Conservation (phyloP, 345 rosid species). For the Rhodomyrtus tomentosa region DNA sequence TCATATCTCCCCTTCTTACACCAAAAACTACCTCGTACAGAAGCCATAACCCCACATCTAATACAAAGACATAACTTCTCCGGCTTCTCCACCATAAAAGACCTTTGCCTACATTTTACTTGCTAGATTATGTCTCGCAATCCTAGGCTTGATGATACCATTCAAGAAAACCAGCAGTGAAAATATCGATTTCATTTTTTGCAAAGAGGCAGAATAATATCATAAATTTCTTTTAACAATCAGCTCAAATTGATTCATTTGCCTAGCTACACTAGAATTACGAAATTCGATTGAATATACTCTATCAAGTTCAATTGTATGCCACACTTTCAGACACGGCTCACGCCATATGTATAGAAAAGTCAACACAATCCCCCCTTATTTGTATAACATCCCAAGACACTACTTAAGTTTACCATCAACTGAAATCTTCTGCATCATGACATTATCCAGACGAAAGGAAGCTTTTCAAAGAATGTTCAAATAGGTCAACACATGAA, state of each 20-base stretch:
- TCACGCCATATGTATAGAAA: background rate
- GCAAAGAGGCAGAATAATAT: background rate
- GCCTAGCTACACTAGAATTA: background rate
- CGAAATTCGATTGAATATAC: background rate
- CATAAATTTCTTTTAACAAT: background rate
- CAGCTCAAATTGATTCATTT: background rate
- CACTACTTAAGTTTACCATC: background rate
- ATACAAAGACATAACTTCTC: background rate
- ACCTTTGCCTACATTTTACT: background rate
- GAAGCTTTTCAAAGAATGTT: background rate
- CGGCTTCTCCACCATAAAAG: background rate
- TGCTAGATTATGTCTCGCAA: background rate
- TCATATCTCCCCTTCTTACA: background rate
- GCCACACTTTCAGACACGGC: background rate
- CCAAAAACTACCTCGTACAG: background rate
- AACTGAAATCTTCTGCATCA: background rate
- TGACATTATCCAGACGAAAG: background rate
- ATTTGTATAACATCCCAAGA: background rate
- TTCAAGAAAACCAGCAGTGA: background rate
- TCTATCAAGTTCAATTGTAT: background rate
- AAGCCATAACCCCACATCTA: background rate
- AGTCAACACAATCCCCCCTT: background rate
- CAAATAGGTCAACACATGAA: background rate
- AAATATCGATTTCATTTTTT: background rate
- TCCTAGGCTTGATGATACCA: background rate